Evolutionary conservation across 2,329 filamentous ascomycete species (phyloP), one percentile per base, ranked within the genome.

Genomic region (Sordariomycetes sp.): DNA sequence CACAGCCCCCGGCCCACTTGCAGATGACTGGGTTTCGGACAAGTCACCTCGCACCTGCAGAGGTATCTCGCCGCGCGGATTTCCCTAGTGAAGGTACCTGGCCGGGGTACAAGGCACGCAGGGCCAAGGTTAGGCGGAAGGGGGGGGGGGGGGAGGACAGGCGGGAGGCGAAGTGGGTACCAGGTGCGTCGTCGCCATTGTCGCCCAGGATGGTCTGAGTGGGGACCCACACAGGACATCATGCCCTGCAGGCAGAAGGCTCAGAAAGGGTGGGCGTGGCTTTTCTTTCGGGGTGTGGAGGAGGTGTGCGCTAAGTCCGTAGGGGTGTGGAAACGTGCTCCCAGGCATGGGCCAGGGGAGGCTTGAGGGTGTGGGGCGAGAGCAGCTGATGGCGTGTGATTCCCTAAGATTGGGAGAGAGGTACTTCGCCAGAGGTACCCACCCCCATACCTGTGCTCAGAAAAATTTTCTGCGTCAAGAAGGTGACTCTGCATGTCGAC

Each of bases 1-100:
- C 55, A 42, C 48, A 52, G 55, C 54, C 54, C n/a, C 28, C 42
- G 55, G 48, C 48, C 55, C 55, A 56, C 55, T 53, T 35, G 20
- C 17, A 48, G n/a, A 50, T 52, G 48, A 56, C 55, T 51, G 39
- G 32, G 32, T 50, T 25, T 22, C 39, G n/a, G 20, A 53, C 52
- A 35, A 56, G 55, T 51, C 48, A 52, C 55, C 28, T 42, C 22
- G 54, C 45, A 36, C 54, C 42, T 51, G 6, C 36, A 52, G 28
- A 56, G 15, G 55, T 56, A 32, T 39, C 48, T 28, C 32, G 12
- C 20, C n/a, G 10, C 24, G 22, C 28, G 34, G 36, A 52, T 36
- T 13, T 36, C 17, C 10, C 15, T 52, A 48, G 28, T 3, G 10
- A n/a, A 32, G 48, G 22, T 56, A 56, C 55, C 10, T 20, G 24